phyloP scores from a whole-genome alignment of 371 early-diverging fungal genomes.

The Apophysomyces ossiformis region DNA sequence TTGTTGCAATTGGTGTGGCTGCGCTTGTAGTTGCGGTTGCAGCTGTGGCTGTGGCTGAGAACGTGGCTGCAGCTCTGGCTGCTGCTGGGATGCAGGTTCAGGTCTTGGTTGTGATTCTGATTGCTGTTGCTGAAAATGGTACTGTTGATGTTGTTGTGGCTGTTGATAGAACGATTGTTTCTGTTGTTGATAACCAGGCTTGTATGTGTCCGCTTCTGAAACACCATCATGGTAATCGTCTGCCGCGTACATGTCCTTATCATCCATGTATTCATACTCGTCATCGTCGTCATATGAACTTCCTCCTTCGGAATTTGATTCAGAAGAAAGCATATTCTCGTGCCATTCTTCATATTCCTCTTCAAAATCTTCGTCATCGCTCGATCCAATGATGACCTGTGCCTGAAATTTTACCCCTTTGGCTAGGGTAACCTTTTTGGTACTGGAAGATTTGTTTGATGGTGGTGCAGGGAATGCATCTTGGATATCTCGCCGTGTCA shows the following conservation, averaged over 20 bases:
- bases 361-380: constrained; percentile 60
- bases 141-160: constrained; percentile 17
- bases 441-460: constrained; percentile 36
- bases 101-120: neutral
- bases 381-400: constrained; percentile 51
- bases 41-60: constrained; percentile 15
- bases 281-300: constrained; percentile 26
- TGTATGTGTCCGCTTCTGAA: constrained; percentile 4
- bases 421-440: constrained; percentile 45
- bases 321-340: constrained; percentile 37
- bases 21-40: constrained; percentile 1
- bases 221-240: constrained; percentile 10
- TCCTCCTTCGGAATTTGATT: constrained; percentile 26
- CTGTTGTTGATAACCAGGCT: constrained; percentile 12
- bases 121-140: constrained; percentile 5
- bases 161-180: constrained; percentile 11
- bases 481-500: constrained; percentile 48
- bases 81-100: neutral
- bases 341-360: constrained; percentile 54
- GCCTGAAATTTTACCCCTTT: constrained; percentile 56
- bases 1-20: neutral
- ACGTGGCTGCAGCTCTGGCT: neutral
- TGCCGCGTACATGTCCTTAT: constrained; percentile 16
- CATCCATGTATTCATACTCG: constrained; percentile 33
- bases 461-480: constrained; percentile 52